Evolutionary conservation across 495 filamentous ascomycete species (phyloP).

Genomic region (Aspergillus affinis): DNA sequence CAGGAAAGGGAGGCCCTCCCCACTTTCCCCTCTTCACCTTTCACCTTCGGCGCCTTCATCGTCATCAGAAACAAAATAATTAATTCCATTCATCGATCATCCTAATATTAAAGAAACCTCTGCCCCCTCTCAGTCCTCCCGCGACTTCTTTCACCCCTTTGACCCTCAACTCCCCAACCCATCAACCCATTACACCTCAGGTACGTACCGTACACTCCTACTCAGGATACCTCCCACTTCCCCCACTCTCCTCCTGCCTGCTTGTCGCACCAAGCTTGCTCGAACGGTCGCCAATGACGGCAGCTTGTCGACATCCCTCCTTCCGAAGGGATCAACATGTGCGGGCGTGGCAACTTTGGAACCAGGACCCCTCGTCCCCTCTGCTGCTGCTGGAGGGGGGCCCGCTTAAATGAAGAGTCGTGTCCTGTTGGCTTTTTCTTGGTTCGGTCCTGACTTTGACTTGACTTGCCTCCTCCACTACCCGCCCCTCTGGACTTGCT

Average conservation of each 20-base stretch:
- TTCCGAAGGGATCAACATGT: slow-evolving; percentile 27
- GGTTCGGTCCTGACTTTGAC: slow-evolving; percentile 1
- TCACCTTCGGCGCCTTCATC: no score
- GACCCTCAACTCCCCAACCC: no score
- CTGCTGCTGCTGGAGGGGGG: slow-evolving; percentile 8
- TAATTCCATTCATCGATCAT: no score
- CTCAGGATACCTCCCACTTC: not conserved
- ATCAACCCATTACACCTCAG: no score
- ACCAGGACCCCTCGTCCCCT: slow-evolving; percentile 26
- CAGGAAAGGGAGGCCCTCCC: no score
- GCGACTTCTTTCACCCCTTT: no score
- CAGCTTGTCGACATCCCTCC: slow-evolving; percentile 35
- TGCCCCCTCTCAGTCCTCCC: no score
- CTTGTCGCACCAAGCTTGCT: slow-evolving; percentile 3
- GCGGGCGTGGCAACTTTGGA: slow-evolving; percentile 28
- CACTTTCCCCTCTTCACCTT: no score
- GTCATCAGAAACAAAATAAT: not conserved
- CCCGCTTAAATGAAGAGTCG: slow-evolving; percentile 9
- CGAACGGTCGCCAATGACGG: slow-evolving; percentile 31
- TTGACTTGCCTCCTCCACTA: slow-evolving; percentile 1
- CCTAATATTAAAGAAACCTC: no score
- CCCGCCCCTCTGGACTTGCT: no score
- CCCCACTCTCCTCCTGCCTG: not conserved
- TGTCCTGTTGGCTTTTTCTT: slow-evolving; percentile 3
- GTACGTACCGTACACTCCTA: no score